phyloP scores from a whole-genome alignment of 2,329 filamentous ascomycete species.

The Aspergillus sp. region DNA sequence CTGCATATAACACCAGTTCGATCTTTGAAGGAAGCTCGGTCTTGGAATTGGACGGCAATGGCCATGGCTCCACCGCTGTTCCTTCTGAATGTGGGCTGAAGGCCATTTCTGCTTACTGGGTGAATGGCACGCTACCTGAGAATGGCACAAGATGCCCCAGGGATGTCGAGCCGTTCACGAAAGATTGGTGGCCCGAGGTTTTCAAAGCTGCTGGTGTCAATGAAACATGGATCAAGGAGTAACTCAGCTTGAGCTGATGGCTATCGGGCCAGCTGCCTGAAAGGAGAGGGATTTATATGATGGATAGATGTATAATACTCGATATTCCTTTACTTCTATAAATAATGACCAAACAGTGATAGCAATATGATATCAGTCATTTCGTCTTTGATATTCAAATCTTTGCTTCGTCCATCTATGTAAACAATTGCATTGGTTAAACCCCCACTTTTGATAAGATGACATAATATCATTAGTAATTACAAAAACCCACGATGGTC shows the following conservation, averaged over 20 bases:
- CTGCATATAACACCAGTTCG: slow-evolving; percentile 24
- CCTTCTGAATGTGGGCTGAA: slow-evolving; percentile 1
- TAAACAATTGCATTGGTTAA: neutral
- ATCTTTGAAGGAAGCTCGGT: slow-evolving; percentile 25
- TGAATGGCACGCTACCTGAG: slow-evolving; percentile 2
- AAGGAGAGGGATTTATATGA: neutral
- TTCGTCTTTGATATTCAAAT: neutral
- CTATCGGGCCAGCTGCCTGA: no score
- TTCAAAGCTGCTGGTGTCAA: slow-evolving; percentile 4
- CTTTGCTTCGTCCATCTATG: neutral
- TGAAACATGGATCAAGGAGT: neutral
- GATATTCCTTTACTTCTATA: neutral
- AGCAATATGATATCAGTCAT: neutral
- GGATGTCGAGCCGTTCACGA: neutral
- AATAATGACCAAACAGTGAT: neutral
- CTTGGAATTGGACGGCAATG: slow-evolving; percentile 24
- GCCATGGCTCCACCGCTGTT: slow-evolving; percentile 1
- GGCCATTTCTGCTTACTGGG: slow-evolving; percentile 7
- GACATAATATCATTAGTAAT: neutral
- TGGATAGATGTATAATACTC: neutral
- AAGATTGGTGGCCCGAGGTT: neutral
- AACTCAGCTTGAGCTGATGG: no score
- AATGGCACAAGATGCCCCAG: neutral
- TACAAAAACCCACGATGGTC: no score
- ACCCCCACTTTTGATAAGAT: neutral